phyloP scores from a whole-genome alignment of 2,329 filamentous ascomycete species.

The Penicillium sp. region DNA sequence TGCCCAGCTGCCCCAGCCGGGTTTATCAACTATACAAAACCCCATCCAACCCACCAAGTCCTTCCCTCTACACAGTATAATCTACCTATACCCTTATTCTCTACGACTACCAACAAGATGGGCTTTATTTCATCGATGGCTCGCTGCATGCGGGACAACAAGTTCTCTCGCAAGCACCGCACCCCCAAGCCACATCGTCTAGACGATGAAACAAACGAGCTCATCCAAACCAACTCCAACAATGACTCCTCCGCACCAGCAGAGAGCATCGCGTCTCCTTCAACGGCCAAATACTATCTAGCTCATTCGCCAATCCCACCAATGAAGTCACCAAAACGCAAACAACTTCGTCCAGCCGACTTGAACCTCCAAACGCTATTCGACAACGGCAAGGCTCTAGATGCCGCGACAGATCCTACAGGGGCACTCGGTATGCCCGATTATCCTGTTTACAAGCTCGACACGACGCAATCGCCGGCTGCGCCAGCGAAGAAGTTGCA shows the following conservation, averaged over 20 bases:
- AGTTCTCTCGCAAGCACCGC: conserved; percentile 15
- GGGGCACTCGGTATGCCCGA: conserved; percentile 9
- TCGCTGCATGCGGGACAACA: conserved; percentile 15
- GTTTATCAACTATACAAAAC: conserved; percentile 9
- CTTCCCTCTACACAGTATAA: not conserved
- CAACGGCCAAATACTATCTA: conserved; percentile 13
- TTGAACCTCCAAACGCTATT: conserved; percentile 14
- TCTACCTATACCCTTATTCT: not conserved
- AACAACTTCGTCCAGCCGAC: conserved; percentile 7
- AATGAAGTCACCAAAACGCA: conserved; percentile 10
- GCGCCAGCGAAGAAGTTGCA: conserved; percentile 10
- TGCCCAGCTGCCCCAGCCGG: conserved; percentile 9
- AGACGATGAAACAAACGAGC: conserved; percentile 20
- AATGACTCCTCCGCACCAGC: conserved; percentile 6
- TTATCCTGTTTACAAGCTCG: conserved; percentile 19
- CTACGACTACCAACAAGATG: conserved; percentile 6
- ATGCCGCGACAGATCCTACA: conserved; percentile 2
- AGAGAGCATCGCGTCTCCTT: conserved; percentile 14
- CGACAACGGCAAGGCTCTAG: conserved; percentile 12
- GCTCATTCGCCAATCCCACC: conserved; percentile 8
- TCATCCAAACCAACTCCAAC: conserved; percentile 17
- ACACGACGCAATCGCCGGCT: conserved; percentile 11
- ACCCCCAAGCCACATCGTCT: conserved; percentile 9
- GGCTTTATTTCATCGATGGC: conserved; percentile 19
- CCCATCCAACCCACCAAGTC: not conserved